Evolutionary conservation across 2,329 filamentous ascomycete genomes (phyloP).

Genomic region (Scytalidium lignicola): DNA sequence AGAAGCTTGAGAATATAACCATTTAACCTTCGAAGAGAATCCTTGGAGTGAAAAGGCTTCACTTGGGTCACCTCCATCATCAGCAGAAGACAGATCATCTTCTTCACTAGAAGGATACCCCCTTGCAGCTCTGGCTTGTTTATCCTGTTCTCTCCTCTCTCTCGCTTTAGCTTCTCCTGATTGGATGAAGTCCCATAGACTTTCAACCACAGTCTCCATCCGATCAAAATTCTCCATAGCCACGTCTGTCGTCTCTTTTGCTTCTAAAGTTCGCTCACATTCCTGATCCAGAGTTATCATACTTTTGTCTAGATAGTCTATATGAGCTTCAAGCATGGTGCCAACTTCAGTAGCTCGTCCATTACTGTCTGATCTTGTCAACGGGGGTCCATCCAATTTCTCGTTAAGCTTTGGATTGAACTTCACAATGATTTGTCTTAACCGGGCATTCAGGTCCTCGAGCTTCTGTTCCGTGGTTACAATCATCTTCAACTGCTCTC

Average conservation of each 20-base stretch:
- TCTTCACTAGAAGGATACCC: constrained; percentile 50
- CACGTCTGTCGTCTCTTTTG: constrained; percentile 19
- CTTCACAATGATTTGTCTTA: constrained; percentile 62
- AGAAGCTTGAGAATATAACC: constrained; percentile 71
- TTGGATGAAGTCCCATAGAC: constrained; percentile 47
- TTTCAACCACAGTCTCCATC: constrained; percentile 46
- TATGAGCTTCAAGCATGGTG: constrained; percentile 47
- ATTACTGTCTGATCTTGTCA: constrained; percentile 37
- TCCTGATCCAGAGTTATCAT: constrained; percentile 56
- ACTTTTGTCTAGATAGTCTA: constrained; percentile 67
- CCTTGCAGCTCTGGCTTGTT: constrained; percentile 49
- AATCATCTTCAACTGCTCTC: constrained; percentile 44
- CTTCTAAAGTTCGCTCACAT: constrained; percentile 37
- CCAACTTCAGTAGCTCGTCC: constrained; percentile 35
- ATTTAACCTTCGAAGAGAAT: constrained; percentile 75
- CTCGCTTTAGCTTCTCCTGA: constrained; percentile 48
- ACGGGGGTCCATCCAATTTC: constrained; percentile 16
- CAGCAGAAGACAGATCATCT: constrained; percentile 54
- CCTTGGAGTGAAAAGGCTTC: constrained; percentile 68
- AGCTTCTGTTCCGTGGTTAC: constrained; percentile 60
- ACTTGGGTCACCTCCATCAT: constrained; percentile 51
- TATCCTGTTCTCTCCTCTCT: constrained; percentile 48
- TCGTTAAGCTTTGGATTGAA: constrained; percentile 45
- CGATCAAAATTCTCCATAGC: constrained; percentile 43
- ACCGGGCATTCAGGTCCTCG: constrained; percentile 59